These are phyloP conservation scores for Theobroma grandiflorum DNA, from an alignment of 441 rosid species.

Conservation along the genomic window DNA sequence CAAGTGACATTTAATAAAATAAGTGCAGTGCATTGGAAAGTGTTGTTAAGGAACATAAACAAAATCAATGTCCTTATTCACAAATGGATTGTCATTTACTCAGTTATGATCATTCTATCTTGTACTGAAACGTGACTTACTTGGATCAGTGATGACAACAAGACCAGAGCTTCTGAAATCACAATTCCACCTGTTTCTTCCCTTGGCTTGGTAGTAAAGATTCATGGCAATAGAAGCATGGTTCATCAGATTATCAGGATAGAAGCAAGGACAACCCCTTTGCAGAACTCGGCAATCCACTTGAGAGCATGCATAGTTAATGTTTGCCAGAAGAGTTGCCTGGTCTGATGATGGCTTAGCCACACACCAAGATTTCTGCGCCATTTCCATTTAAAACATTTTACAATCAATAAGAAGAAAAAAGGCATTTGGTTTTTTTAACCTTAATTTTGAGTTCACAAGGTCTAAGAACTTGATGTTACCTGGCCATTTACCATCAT, in stretches of 20 bases:
- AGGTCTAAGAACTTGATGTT: neutral
- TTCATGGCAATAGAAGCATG: constrained; percentile 87
- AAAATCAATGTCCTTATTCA: neutral
- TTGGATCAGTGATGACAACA: constrained; percentile 67
- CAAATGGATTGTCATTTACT: neutral
- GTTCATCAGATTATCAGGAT: constrained; percentile 61
- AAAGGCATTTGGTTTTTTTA: neutral
- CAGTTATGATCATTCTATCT: neutral
- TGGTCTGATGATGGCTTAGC: constrained; percentile 80
- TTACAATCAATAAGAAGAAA: neutral
- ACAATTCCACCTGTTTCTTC: constrained; percentile 78
- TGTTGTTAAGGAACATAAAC: neutral
- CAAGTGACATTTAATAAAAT: too few species aligned
- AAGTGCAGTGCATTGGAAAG: neutral
- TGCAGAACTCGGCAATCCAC: constrained; percentile 63
- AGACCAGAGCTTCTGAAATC: constrained; percentile 76
- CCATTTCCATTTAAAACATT: neutral
- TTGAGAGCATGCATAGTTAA: constrained; percentile 70
- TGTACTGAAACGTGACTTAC: constrained; percentile 37
- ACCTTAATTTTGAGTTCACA: neutral
- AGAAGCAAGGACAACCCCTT: constrained; percentile 61
- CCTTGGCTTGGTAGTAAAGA: constrained; percentile 73
- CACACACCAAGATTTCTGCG: constrained; percentile 83
- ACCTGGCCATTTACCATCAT: constrained; percentile 48
- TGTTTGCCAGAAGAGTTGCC: constrained; percentile 57